Conservation (phyloP, 2,329 filamentous ascomycete genomes). For the Penicillium sp. region DNA sequence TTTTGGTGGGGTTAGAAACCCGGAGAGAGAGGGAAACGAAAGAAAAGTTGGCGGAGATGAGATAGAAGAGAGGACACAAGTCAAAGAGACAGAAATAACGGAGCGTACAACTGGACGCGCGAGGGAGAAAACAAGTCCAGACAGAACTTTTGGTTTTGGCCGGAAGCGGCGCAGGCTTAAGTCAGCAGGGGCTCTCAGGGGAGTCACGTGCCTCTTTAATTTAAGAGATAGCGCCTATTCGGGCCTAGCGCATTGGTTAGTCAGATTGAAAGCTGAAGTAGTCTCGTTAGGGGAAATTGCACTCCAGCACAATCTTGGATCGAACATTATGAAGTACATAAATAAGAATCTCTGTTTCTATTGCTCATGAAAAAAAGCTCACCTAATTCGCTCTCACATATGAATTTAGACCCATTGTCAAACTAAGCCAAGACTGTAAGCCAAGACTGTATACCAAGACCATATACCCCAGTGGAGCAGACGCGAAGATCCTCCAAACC, state of each 20-base stretch:
- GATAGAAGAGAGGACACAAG: neutral
- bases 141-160: slow-evolving; percentile 19
- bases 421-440: neutral
- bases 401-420: neutral
- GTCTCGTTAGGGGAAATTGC: neutral
- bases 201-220: neutral
- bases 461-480: neutral
- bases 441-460: neutral
- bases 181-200: slow-evolving; percentile 7
- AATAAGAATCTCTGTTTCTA: too few species aligned
- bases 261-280: neutral
- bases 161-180: slow-evolving; percentile 10
- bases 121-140: slow-evolving; percentile 8
- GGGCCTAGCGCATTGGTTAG: neutral
- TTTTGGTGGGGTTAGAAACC: neutral
- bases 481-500: neutral
- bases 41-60: neutral
- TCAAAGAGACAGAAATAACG: neutral
- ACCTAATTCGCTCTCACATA: neutral
- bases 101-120: slow-evolving; percentile 17
- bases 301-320: neutral
- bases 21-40: slow-evolving; percentile 1
- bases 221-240: neutral
- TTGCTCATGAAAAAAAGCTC: neutral
- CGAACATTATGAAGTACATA: neutral